phyloP scores from a whole-genome alignment of 106 monocot genomes.

The Dactylorhiza incarnata region DNA sequence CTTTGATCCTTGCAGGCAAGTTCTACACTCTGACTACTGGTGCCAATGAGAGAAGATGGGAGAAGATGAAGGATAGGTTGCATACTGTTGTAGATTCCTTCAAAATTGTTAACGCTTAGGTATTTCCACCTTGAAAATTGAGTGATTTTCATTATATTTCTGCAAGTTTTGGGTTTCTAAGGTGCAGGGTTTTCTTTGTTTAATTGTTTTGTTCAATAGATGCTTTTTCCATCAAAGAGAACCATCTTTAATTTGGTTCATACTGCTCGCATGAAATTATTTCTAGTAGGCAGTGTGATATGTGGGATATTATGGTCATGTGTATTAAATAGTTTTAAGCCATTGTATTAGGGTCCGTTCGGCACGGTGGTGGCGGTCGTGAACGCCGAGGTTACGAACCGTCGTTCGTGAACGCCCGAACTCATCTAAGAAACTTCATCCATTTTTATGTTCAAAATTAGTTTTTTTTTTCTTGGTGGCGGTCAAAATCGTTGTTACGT shows the following conservation, averaged over 20 bases:
- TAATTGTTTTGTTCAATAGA: neutral
- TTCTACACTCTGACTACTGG: slow-evolving; percentile 95
- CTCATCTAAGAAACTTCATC: too few relatives aligned
- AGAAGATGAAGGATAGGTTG: slow-evolving; percentile 87
- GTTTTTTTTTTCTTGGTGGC: too few relatives aligned
- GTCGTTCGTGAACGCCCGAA: too few relatives aligned
- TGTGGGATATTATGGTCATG: too few relatives aligned
- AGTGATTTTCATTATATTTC: neutral
- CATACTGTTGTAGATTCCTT: slow-evolving; percentile 82
- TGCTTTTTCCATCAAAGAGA: neutral
- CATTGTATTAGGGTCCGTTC: too few relatives aligned
- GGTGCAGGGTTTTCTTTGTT: neutral
- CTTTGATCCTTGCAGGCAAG: slow-evolving; percentile 46
- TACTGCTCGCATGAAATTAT: neutral
- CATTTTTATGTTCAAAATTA: too few relatives aligned
- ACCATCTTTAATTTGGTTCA: neutral
- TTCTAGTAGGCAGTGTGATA: neutral
- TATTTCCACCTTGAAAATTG: neutral
- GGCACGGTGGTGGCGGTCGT: too few relatives aligned
- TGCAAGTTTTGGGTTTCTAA: neutral
- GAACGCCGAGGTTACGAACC: too few relatives aligned
- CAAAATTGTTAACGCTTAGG: slow-evolving; percentile 39
- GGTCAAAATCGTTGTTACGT: too few relatives aligned
- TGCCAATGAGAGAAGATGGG: slow-evolving; percentile 95
- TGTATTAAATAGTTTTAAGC: too few relatives aligned